Base-by-base conservation (phyloP, 139 green algal genomes). In the Pycnococcus provasolii region DNA sequence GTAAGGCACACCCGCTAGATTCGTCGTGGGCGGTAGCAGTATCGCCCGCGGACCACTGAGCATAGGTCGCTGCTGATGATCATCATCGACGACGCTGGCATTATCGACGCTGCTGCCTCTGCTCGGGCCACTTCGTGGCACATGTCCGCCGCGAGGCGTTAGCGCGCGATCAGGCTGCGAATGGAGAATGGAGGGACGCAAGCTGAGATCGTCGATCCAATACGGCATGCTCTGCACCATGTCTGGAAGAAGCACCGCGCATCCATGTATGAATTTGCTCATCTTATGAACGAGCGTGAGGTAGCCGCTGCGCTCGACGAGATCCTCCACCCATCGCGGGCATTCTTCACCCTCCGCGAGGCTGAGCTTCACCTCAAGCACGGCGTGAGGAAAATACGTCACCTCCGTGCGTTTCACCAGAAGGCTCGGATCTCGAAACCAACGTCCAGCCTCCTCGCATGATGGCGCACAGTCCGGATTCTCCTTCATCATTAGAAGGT, bases 321-420 rank as follows among this genome's bases (percentile, higher is more conserved):
- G 55, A 45, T 83, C 75, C 9, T 61, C 26, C 51, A 97, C 87
- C 91, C 91, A 97, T 4, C 83, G 69, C 8, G 89, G 88, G 4
- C 82, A 60, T 9, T 65, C 39, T 79, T 95, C 79, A 0, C 87
- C 91, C 64, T 95, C 85, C 4, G 77, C 73, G 71, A 96, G 84
- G 40, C 74, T 84, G 60, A 97, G 87, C 84, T 97, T 97, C 6
- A 97, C 85, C 80, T 97, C 91, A 76, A 97, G 79, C 53, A 97
- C 82, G 1, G 87, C 90, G 67, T 96, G 88, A 1, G 90, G 90
- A 79, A 97, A 97, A 5, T 66, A 7, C 1, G 58, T 41, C 13
- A 55, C 2, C 3, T 3, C 43, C 44, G 47, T 63, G 42, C 2
- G n/a, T 3, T 26, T 5, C 42, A 68, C 39, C 4, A 44, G 62